Evolutionary conservation across 2,329 filamentous ascomycete genomes (phyloP).

Genomic region (Cladosporium oxysporum): DNA sequence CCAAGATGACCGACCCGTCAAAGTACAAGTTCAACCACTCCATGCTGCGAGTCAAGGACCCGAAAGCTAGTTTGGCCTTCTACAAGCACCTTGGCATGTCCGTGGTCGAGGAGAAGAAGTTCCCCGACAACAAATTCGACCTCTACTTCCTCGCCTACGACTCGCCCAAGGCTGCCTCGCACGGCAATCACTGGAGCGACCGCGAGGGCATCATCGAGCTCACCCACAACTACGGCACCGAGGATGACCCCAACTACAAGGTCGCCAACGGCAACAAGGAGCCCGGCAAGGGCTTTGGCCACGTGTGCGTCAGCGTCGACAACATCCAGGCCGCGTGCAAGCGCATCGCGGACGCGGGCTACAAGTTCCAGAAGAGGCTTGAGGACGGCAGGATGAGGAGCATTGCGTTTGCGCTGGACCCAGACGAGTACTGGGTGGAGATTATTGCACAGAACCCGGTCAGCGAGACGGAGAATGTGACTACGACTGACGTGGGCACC

Average conservation of each 20-base stretch:
- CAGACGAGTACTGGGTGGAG: conserved; percentile 63
- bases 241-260: conserved; percentile 72
- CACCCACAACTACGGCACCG: conserved; percentile 78
- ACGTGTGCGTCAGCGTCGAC: conserved; percentile 71
- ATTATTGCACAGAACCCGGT: conserved; percentile 71
- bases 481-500: conserved; percentile 69
- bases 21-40: conserved; percentile 67
- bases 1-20: conserved; percentile 60
- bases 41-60: conserved; percentile 81
- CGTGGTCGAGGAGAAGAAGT: conserved; percentile 75
- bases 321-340: conserved; percentile 84
- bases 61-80: conserved; percentile 79
- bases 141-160: conserved; percentile 95
- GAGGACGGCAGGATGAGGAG: conserved; percentile 82
- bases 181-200: conserved; percentile 73
- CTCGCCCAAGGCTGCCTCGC: conserved; percentile 70
- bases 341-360: conserved; percentile 85
- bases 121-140: conserved; percentile 88
- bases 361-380: conserved; percentile 93
- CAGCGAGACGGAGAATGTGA: conserved; percentile 71
- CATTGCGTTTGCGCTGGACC: conserved; percentile 81
- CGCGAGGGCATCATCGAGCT: conserved; percentile 80
- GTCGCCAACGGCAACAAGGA: conserved; percentile 90
- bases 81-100: conserved; percentile 92
- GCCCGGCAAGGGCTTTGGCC: conserved; percentile 78